Evolutionary conservation across 106 monocot species (phyloP), one percentile per base, ranked within the genome.

Genomic region (Allium sativum): DNA sequence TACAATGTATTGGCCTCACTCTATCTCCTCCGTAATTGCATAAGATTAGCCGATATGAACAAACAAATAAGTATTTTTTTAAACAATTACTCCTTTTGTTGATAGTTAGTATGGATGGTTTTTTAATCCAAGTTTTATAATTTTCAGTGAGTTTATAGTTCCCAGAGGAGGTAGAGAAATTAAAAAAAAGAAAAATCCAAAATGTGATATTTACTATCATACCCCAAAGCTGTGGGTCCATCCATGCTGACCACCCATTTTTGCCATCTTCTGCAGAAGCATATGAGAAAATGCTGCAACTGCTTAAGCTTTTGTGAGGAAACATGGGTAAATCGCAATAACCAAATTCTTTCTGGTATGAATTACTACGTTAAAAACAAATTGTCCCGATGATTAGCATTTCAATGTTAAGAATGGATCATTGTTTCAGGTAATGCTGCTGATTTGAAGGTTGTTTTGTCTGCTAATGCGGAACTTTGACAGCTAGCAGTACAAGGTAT

Each of bases 171-270:
- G 73, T 79, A 4, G 16, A 48, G 43, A 61, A 50, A 20, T 64
- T 90, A n/a, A 83, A 89, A 89, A 75, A n/a, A 69, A 50, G 15
- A 65, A 18, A 56, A 58, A 70, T 4, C 71, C 69, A 64, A 45
- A 9, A 42, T 76, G 73, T 42, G 72, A 58, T 72, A 52, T 78
- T 12, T 19, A 67, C 56, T 16, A 12, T 12, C 59, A 61, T 53
- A 84, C 82, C 52, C 71, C 84, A 8, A 55, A 74, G 42, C 62
- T 98, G 56, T 98, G 91, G 91, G 13, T n/a, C n/a, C n/a, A n/a
- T 69, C 61, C 65, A 81, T 67, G 91, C 84, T 3, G 91, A 91
- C 12, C 96, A 88, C 76, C 96, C 96, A 42, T 70, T 75, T 61
- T 8, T 88, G 52, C 78, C 91, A 64, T 78, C 79, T 10, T 82